A percentile compares a stretch with the other conserved stretches of the same genome.
Evolutionary conservation across 805 yeast genomes (phyloP).

Genomic region (Wickerhamomyces queroliae): DNA sequence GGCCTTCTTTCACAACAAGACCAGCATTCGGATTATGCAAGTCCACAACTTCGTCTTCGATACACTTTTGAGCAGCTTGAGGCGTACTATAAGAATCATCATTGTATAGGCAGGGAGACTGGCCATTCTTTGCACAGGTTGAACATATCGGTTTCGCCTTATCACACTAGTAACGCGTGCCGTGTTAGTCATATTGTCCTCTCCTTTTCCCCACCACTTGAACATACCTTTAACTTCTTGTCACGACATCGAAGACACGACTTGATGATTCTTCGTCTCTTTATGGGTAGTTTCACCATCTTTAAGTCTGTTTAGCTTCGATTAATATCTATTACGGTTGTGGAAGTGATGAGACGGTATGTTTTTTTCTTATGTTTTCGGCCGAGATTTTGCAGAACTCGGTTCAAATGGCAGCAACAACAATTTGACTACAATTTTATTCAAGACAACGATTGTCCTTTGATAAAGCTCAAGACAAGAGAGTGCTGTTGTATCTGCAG

Average conservation of each 20-base stretch:
- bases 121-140: neutral
- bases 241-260: neutral
- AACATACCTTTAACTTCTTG: neutral
- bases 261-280: neutral
- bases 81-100: neutral
- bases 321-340: too few relatives aligned
- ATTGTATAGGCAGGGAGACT: neutral
- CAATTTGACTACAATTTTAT: too few relatives aligned
- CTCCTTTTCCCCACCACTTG: too few relatives aligned
- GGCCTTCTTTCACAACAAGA: neutral
- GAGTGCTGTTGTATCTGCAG: too few relatives aligned
- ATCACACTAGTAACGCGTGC: neutral
- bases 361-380: too few relatives aligned
- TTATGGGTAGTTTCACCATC: neutral
- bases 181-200: neutral
- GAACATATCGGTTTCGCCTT: neutral
- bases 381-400: too few relatives aligned
- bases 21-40: neutral
- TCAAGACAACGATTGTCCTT: too few relatives aligned
- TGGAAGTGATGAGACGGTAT: too few relatives aligned
- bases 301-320: too few relatives aligned
- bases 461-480: too few relatives aligned
- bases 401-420: too few relatives aligned
- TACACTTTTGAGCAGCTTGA: neutral
- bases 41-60: neutral